Percentiles rank a stretch among this genome's conserved stretches.
These are phyloP conservation scores for Aspergillus ochraceus DNA, from an alignment of 2,329 filamentous ascomycete genomes.

Conservation along the genomic window DNA sequence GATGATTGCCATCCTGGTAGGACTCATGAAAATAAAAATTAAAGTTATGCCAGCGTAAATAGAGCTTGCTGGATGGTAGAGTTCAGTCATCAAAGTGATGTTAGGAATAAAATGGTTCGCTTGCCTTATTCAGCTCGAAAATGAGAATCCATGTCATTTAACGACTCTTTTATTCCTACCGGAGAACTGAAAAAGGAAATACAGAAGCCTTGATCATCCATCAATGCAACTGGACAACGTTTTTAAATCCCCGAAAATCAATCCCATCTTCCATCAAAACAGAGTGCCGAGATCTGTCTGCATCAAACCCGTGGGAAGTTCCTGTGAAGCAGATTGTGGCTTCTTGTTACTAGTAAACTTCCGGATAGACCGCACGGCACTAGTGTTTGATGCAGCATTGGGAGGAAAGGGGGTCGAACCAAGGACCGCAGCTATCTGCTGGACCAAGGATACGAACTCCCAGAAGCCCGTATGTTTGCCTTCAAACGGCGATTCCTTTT, in stretches of 20 bases:
- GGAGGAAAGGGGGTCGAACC: constrained; percentile 17
- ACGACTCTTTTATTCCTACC: too few species aligned
- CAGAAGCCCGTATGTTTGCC: constrained; percentile 32
- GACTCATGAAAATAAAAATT: not conserved
- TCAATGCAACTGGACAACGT: too few species aligned
- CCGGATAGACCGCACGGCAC: not conserved
- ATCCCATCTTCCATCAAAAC: constrained; percentile 18
- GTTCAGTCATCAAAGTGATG: not conserved
- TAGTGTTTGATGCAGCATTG: constrained; percentile 1
- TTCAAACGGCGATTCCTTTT: constrained; percentile 12
- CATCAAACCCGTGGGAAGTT: constrained; percentile 14
- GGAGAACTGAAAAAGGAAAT: too few species aligned
- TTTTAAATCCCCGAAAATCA: too few species aligned
- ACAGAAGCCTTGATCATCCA: too few species aligned
- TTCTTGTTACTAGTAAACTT: not conserved
- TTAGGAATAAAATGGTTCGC: not conserved
- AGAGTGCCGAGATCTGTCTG: constrained; percentile 30
- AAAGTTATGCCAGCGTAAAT: not conserved
- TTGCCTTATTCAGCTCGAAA: not conserved
- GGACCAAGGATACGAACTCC: constrained; percentile 36
- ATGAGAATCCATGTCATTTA: not conserved
- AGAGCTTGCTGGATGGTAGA: not conserved
- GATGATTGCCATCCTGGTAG: not conserved
- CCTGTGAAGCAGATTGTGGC: not conserved
- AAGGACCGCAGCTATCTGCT: constrained; percentile 34